Evolutionary conservation across 225 moss, liverwort and hornwort genomes (phyloP), one percentile per base, ranked within the genome.

Genomic region (Climacium dendroides): DNA sequence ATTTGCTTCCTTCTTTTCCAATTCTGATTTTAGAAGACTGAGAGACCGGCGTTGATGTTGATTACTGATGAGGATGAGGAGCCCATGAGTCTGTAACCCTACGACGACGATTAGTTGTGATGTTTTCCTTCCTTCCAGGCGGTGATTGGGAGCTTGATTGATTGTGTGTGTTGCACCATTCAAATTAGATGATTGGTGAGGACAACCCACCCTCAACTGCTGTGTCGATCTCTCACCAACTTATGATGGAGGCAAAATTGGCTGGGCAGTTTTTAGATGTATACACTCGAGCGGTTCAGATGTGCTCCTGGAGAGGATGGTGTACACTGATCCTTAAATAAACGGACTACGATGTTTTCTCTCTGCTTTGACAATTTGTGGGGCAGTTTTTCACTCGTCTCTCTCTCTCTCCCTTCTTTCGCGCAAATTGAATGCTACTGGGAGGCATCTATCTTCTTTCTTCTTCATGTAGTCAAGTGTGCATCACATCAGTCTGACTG

Each of bases 251-350:
- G 84, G 81, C 85, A 85, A 87, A 67, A 35, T 80, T 89, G 91
- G 53, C 80, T 79, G 84, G 88, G 83, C 83, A 86, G 88, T 83
- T 78, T 65, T 64, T 64, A 85, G 88, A 72, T 88, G 91, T 90
- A 85, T 87, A 87, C 87, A 85, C 69, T 73, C 80, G 86, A 92
- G 89, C 74, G 88, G 86, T 30, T 89, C 89, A 63, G 76, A 50
- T 85, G 83, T 82, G 70, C 74, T 72, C 85, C 88, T 86, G 86
- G 80, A 86, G 80, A 81, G 70, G 43, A 83, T 78, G 80, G 80
- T 79, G 55, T 43, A 80, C 86, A 80, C 83, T 89, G 90, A 88
- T 89, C 88, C 89, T 88, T 93, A 85, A 93, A 93, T 93, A 93
- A 92, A 89, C 73, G 86, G 88, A 88, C 63, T 76, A 75, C 37